phyloP scores from a whole-genome alignment of 495 filamentous ascomycete species.

The Penicillium samsonianum region DNA sequence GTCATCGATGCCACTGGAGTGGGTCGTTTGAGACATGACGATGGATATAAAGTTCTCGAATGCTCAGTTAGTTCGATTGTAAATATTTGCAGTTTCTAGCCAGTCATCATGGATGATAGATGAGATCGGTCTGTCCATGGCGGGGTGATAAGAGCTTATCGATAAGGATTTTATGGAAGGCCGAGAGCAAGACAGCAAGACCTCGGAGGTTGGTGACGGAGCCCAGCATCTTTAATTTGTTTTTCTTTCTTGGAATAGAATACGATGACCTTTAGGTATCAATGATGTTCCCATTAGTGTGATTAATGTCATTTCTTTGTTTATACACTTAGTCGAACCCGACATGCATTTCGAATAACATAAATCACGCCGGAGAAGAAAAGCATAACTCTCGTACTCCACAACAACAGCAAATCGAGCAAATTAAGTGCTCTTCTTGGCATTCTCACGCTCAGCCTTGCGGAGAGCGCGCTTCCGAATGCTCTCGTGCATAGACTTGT shows the following conservation, averaged over 20 bases:
- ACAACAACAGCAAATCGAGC: not conserved
- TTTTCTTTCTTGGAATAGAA: not conserved
- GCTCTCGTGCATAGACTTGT: constrained; percentile 77
- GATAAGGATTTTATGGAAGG: not conserved
- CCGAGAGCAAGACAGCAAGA: too few relatives aligned
- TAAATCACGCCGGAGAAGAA: not conserved
- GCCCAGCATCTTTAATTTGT: not conserved
- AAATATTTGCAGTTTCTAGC: not conserved
- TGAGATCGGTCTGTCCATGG: not conserved
- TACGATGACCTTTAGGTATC: not conserved
- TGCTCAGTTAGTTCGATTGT: too few relatives aligned
- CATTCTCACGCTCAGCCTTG: constrained; percentile 79
- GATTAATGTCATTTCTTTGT: not conserved
- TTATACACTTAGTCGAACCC: not conserved
- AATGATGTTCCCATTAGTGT: not conserved
- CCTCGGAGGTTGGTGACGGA: not conserved
- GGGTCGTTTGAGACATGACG: not conserved
- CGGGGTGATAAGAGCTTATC: constrained; percentile 3
- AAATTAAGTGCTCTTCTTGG: constrained; percentile 47
- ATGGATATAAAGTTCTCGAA: too few relatives aligned
- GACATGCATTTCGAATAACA: not conserved
- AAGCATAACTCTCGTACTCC: not conserved
- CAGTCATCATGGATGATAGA: not conserved
- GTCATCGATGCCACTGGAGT: not conserved
- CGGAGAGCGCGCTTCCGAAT: constrained; percentile 86